Evolutionary conservation across 192 early-diverging fungal genomes (phyloP).

Genomic region (Dimargaris xerosporica): DNA sequence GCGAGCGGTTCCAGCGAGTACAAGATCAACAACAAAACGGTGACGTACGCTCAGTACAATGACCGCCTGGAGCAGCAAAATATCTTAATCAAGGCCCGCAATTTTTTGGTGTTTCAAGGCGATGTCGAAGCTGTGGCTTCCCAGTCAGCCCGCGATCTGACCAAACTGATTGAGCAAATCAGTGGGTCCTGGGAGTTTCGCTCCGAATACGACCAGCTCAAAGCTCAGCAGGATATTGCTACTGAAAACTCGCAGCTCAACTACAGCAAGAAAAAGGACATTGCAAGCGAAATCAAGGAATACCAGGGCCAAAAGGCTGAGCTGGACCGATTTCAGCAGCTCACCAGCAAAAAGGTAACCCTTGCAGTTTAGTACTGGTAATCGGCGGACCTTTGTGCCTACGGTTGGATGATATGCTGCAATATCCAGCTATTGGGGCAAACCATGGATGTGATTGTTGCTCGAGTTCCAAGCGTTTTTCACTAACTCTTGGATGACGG

Average conservation of each 20-base stretch:
- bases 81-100: slow-evolving; percentile 87
- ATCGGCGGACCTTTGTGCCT: too few species aligned
- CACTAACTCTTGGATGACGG: too few species aligned
- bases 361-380: too few species aligned
- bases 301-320: slow-evolving; percentile 86
- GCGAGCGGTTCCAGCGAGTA: slow-evolving; percentile 69
- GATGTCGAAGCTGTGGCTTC: slow-evolving; percentile 94
- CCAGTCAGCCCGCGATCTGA: slow-evolving; percentile 90
- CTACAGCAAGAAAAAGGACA: slow-evolving; percentile 80
- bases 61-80: slow-evolving; percentile 63
- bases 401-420: too few species aligned
- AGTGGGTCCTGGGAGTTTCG: slow-evolving; percentile 87
- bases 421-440: too few species aligned
- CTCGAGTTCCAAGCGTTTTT: too few species aligned
- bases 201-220: slow-evolving; percentile 73
- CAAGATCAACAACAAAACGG: slow-evolving; percentile 59
- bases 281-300: slow-evolving; percentile 83
- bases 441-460: too few species aligned
- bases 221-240: slow-evolving; percentile 65
- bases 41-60: slow-evolving; percentile 65
- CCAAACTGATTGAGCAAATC: slow-evolving; percentile 88
- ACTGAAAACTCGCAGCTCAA: slow-evolving; percentile 77
- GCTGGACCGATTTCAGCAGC: slow-evolving; percentile 61
- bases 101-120: slow-evolving; percentile 98
- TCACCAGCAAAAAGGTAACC: slow-evolving; percentile 42